These are phyloP conservation scores for Rhizophora apiculata DNA, from an alignment of 345 rosid species.

Conservation along the genomic window DNA sequence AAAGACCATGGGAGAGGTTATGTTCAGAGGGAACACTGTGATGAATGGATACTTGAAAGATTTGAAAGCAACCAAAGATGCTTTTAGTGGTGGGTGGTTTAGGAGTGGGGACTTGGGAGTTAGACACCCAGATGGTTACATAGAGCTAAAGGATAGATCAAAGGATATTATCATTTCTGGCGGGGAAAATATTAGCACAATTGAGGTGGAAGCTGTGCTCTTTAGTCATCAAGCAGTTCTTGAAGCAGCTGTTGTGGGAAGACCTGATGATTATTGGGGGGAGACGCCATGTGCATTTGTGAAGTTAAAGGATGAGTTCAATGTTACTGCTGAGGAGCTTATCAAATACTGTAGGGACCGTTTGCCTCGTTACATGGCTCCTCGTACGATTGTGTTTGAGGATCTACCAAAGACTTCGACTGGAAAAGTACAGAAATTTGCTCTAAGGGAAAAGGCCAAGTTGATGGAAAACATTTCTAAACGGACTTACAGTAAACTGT, in stretches of 20 bases:
- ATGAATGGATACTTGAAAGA: slow-evolving; percentile 44
- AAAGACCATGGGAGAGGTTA: slow-evolving; percentile 39
- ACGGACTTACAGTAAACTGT: slow-evolving; percentile 52
- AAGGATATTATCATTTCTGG: slow-evolving; percentile 47
- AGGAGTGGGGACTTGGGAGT: slow-evolving; percentile 44
- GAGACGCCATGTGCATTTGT: slow-evolving; percentile 44
- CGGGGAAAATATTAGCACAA: slow-evolving; percentile 43
- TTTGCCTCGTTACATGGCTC: slow-evolving; percentile 32
- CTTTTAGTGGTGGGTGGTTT: slow-evolving; percentile 40
- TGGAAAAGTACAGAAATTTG: slow-evolving; percentile 29
- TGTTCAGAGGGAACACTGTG: slow-evolving; percentile 45
- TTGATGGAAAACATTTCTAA: slow-evolving; percentile 65
- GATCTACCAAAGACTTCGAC: slow-evolving; percentile 36
- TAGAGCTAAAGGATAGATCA: slow-evolving; percentile 38
- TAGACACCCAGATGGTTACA: slow-evolving; percentile 41
- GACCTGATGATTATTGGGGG: slow-evolving; percentile 45
- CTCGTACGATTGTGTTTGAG: slow-evolving; percentile 22
- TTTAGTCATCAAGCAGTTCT: slow-evolving; percentile 37
- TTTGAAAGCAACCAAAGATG: slow-evolving; percentile 32
- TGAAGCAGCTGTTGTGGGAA: slow-evolving; percentile 41
- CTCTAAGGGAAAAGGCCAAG: slow-evolving; percentile 31
- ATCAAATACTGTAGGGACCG: slow-evolving; percentile 24
- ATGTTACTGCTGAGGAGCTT: slow-evolving; percentile 25
- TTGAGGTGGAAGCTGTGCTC: slow-evolving; percentile 36
- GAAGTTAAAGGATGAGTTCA: slow-evolving; percentile 38